Percentiles rank a stretch among this genome's conserved stretches.
These are phyloP conservation scores for Amanita pseudoporphyria DNA, from an alignment of 768 basidiomycete genomes.

Conservation along the genomic window DNA sequence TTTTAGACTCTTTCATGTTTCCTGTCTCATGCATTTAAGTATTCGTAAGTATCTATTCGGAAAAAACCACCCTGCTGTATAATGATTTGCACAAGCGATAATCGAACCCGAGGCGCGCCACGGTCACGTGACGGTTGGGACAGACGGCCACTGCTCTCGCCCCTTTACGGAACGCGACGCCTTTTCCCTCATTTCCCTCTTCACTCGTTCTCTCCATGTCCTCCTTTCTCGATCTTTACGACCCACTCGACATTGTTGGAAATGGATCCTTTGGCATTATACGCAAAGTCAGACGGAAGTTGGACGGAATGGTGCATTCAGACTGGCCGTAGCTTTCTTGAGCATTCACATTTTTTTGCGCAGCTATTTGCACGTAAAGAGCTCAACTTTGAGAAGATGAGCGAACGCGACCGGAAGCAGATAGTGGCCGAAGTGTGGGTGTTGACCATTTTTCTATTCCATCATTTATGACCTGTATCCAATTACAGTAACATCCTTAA, in stretches of 20 bases:
- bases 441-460: background rate
- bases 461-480: background rate
- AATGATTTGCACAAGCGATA: too few species aligned
- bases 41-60: too few species aligned
- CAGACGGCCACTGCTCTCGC: background rate
- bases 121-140: constrained; percentile 1
- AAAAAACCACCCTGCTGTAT: too few species aligned
- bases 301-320: constrained; percentile 59
- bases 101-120: background rate
- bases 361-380: constrained; percentile 89
- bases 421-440: constrained; percentile 97
- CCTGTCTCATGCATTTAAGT: too few species aligned
- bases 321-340: background rate
- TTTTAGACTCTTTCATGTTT: too few species aligned
- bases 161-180: constrained; percentile 1
- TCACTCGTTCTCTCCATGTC: background rate
- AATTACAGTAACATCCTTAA: constrained; percentile 83
- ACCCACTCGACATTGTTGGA: constrained; percentile 85
- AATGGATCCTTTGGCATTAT: constrained; percentile 98
- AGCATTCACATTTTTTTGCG: background rate
- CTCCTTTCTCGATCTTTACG: constrained; percentile 70
- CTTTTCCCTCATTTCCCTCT: background rate
- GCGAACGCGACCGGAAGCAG: constrained; percentile 90
- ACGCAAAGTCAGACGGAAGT: constrained; percentile 80
- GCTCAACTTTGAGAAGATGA: constrained; percentile 96